Base-by-base conservation (phyloP, 2,329 filamentous ascomycete genomes). In the Teratosphaeria viscida region DNA sequence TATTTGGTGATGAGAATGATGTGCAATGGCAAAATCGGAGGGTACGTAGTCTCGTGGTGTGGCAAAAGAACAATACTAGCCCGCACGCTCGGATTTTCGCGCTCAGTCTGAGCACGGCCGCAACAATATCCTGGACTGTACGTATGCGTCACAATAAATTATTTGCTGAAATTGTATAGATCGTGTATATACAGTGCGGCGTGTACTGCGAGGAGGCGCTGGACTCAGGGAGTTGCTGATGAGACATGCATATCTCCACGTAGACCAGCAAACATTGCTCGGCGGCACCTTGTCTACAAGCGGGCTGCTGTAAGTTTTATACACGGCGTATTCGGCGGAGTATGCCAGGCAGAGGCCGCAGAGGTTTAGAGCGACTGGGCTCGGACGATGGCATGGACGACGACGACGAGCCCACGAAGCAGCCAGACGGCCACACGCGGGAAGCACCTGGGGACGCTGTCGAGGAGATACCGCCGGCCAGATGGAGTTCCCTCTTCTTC, bases 401-500 rank as follows among this genome's bases (percentile, higher is more conserved):
- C 43, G 19, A 49, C 16, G n/a, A 10, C 29, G 23, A 23, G 43
- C 43, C 43, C 7, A 47, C 8, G 14, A 47, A 47, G 16, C 8
- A 54, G 16, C 37, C 52, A 54, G 16, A 27, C 49, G 27, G 23
- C 32, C 34, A 26, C 49, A 16, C 34, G 8, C 56, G 39, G 47
- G 43, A 58, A 7, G 47, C 14, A 29, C 26, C 6, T 16, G n/a
- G 29, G 10, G 56, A 47, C 6, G 52, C 53, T n/a, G 32, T 29
- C 39, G 34, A 54, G 34, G 29, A 47, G 55, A 59, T 56, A 47
- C 64, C 62, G 37, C 61, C 57, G 11, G 68, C 64, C 53, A 67
- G 61, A 58, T 85, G 81, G 81, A 77, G 74, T 53, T 76, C 78
- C 0, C 79, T 96, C 3, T 92, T 96, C 71, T 76, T 77, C 52